A percentile compares a stretch with the other conserved stretches of the same genome.
phyloP scores from a whole-genome alignment of 2,329 filamentous ascomycete species.

The Colletotrichum paranaense region DNA sequence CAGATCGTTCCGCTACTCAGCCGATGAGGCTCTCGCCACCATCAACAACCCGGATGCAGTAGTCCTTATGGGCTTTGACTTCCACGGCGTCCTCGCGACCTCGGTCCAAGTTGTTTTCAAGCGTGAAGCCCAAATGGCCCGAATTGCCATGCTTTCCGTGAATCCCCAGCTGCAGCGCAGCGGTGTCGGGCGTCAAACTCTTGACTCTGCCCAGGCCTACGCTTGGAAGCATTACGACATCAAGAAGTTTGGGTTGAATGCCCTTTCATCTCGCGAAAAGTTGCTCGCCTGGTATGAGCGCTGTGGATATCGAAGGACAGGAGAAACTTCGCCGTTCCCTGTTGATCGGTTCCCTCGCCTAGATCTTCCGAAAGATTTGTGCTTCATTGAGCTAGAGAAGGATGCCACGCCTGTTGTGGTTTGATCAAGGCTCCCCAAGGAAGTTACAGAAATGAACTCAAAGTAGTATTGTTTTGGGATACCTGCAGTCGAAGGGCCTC shows the following conservation, averaged over 20 bases:
- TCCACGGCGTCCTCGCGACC: slow-evolving; percentile 39
- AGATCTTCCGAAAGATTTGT: slow-evolving; percentile 43
- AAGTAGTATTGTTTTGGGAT: too few relatives aligned
- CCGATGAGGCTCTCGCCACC: slow-evolving; percentile 38
- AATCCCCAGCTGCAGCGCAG: slow-evolving; percentile 43
- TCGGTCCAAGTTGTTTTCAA: slow-evolving; percentile 42
- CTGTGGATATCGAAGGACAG: slow-evolving; percentile 48
- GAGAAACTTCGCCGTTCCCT: slow-evolving; percentile 47
- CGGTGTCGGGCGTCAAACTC: slow-evolving; percentile 47
- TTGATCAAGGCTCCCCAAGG: background rate
- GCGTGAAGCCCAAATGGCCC: slow-evolving; percentile 40
- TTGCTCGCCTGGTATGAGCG: slow-evolving; percentile 50
- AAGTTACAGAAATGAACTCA: background rate
- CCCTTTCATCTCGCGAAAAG: slow-evolving; percentile 45
- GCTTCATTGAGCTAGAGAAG: slow-evolving; percentile 51
- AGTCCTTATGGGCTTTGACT: slow-evolving; percentile 44
- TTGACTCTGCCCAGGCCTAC: slow-evolving; percentile 46
- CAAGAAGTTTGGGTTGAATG: slow-evolving; percentile 44
- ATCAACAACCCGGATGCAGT: slow-evolving; percentile 44
- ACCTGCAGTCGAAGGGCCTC: background rate
- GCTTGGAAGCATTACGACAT: slow-evolving; percentile 43
- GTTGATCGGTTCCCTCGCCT: slow-evolving; percentile 34
- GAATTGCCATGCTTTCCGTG: slow-evolving; percentile 50
- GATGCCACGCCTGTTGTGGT: slow-evolving; percentile 11
- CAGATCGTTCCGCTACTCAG: slow-evolving; percentile 38